These are phyloP conservation scores for Trichoderma brevicompactum DNA, from an alignment of 2,329 filamentous ascomycete genomes.

Conservation along the genomic window DNA sequence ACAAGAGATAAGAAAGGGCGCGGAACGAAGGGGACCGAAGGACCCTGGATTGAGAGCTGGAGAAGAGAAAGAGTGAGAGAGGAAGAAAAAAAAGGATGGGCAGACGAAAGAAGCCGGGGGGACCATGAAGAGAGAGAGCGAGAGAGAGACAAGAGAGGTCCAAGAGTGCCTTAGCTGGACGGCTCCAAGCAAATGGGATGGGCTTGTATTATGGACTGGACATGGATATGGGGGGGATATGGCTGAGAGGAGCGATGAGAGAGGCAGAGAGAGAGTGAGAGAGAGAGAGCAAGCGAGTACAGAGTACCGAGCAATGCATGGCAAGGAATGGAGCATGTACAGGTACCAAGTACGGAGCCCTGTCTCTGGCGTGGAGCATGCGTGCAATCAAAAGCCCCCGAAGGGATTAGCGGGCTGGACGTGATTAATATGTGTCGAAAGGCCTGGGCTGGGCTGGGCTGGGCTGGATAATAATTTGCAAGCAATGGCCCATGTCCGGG, in stretches of 20 bases:
- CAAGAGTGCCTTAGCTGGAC: neutral
- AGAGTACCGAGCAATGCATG: no score
- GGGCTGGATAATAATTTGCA: slow-evolving; percentile 9
- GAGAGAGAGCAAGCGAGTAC: no score
- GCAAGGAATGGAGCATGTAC: no score
- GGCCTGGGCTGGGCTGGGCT: slow-evolving; percentile 1
- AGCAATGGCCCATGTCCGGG: neutral
- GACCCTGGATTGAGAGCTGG: neutral
- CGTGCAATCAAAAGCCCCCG: slow-evolving; percentile 20
- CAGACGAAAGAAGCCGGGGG: neutral
- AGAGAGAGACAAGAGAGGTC: slow-evolving; percentile 5
- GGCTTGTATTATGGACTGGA: neutral
- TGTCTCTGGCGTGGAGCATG: slow-evolving; percentile 16
- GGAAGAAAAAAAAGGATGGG: neutral
- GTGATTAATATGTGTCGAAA: slow-evolving; percentile 1
- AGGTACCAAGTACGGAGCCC: slow-evolving; percentile 2
- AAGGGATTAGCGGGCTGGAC: slow-evolving; percentile 19
- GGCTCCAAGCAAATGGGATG: neutral
- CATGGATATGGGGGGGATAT: neutral
- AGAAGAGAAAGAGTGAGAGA: neutral
- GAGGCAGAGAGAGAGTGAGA: no score
- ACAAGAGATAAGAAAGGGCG: neutral
- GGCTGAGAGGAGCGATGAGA: no score
- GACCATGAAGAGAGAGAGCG: neutral
- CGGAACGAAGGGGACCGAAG: neutral